Evolutionary conservation across 805 yeast genomes (phyloP), one percentile per base, ranked within the genome.

Genomic region (Ogataea thermomethanolica): DNA sequence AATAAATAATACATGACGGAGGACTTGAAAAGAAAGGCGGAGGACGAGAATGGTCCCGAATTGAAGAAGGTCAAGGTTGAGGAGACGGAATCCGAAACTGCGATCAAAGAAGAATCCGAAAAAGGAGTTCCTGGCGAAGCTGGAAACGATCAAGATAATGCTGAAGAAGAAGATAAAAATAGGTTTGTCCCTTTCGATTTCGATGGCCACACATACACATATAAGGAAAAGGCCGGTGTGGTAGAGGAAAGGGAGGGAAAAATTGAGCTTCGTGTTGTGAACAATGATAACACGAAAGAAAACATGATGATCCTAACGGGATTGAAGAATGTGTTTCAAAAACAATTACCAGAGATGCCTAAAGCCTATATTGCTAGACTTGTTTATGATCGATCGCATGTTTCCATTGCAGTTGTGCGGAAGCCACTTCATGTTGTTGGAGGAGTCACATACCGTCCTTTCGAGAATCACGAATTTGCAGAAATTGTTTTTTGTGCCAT

Each of bases 401-500:
- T 95, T 28, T 89, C 97, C 0, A 89, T 93, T 76, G 99, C 99
- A 0, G 95, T 93, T 37, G 93, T 93, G 14, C 72, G 95, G 49
- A 89, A 87, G 53, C 96, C 96, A 7, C 32, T 46, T 33, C 67
- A 91, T 52, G 87, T 95, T 0, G 99, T 93, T 12, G 99, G 99
- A 29, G 99, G 99, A 2, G 90, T 93, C 35, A 93, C 99, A 1
- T 90, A 86, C 59, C 73, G 96, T 45, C 99, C 99, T 2, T 93
- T 93, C 63, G 86, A 88, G 56, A 78, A 79, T 39, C 74, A 95
- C 45, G 84, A 78, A 56, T 93, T 93, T 72, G 99, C 99, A 1
- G 99, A 93, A 63, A 93, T 93, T 67, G 99, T 93, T 20, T 93
- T 93, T 56, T 93, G 97, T 74, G 99, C 99, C 21, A 93, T 93